A percentile compares a stretch with the other conserved stretches of the same genome.
These are phyloP conservation scores for Cubamyces lactineus DNA, from an alignment of 768 basidiomycete species.

Conservation along the genomic window DNA sequence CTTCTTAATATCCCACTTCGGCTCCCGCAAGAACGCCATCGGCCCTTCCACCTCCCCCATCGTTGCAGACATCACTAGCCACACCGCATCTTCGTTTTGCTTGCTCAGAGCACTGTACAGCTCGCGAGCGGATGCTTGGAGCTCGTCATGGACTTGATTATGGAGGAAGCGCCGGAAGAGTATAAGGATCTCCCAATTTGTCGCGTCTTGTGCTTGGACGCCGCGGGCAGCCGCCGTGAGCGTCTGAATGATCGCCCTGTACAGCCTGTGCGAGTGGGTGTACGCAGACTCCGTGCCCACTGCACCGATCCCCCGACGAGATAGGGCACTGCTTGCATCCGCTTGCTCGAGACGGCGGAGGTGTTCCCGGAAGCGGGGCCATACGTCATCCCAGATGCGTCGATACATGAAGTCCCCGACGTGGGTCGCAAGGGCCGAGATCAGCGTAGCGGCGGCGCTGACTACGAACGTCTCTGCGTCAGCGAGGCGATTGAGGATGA, in stretches of 20 bases:
- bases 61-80: constrained; percentile 73
- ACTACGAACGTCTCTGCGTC: constrained; percentile 82
- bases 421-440: constrained; percentile 71
- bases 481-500: constrained; percentile 79
- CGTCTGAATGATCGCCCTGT: constrained; percentile 74
- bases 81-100: constrained; percentile 80
- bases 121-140: constrained; percentile 66
- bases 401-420: constrained; percentile 86
- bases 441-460: constrained; percentile 68
- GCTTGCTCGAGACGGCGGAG: constrained; percentile 61
- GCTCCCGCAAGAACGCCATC: constrained; percentile 54
- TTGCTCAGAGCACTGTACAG: constrained; percentile 63
- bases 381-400: constrained; percentile 89
- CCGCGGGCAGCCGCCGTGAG: constrained; percentile 67
- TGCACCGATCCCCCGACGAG: constrained; percentile 51
- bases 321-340: constrained; percentile 69
- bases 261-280: constrained; percentile 79
- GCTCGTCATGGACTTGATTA: constrained; percentile 64
- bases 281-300: constrained; percentile 73
- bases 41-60: constrained; percentile 44
- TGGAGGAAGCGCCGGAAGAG: constrained; percentile 79
- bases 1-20: constrained; percentile 63
- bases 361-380: constrained; percentile 78
- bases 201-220: constrained; percentile 70
- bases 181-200: constrained; percentile 82